phyloP scores from a whole-genome alignment of 352 stramenopile species.

The Phytophthora sp. region DNA sequence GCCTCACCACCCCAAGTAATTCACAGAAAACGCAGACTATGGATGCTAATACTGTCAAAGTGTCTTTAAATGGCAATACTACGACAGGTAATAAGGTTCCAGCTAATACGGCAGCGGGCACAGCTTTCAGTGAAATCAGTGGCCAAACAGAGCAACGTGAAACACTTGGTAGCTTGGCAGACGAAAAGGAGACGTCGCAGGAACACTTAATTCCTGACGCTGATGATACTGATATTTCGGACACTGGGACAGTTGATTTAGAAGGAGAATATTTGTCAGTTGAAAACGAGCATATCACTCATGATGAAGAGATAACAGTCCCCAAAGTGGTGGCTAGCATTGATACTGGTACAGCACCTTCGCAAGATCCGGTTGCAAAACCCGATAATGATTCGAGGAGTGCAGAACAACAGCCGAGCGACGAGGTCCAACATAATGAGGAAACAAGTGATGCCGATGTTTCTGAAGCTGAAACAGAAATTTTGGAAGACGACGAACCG shows the following conservation, averaged over 20 bases:
- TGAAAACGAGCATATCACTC: conserved; percentile 13
- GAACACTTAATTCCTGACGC: not conserved
- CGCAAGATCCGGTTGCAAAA: not conserved
- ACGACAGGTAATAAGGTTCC: not conserved
- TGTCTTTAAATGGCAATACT: not conserved
- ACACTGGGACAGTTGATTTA: conserved; percentile 42
- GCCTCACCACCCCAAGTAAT: not conserved
- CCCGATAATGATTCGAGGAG: not conserved
- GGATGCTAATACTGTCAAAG: not conserved
- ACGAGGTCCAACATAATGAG: conserved; percentile 2
- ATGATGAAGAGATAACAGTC: not conserved
- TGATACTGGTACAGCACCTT: not conserved
- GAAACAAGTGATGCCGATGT: conserved; percentile 30
- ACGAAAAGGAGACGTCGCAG: not conserved
- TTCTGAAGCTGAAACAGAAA: conserved; percentile 45
- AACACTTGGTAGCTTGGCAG: not conserved
- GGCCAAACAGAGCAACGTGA: not conserved
- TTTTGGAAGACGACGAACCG: conserved; percentile 39
- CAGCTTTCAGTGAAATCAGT: not conserved
- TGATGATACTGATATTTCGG: conserved; percentile 31
- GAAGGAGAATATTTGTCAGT: conserved; percentile 32
- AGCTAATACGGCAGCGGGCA: not conserved
- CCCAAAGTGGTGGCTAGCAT: not conserved
- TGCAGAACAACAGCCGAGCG: not conserved
- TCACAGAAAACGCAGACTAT: not conserved